phyloP scores from a whole-genome alignment of 306 rosid genomes.

The Potentilla sterilis region DNA sequence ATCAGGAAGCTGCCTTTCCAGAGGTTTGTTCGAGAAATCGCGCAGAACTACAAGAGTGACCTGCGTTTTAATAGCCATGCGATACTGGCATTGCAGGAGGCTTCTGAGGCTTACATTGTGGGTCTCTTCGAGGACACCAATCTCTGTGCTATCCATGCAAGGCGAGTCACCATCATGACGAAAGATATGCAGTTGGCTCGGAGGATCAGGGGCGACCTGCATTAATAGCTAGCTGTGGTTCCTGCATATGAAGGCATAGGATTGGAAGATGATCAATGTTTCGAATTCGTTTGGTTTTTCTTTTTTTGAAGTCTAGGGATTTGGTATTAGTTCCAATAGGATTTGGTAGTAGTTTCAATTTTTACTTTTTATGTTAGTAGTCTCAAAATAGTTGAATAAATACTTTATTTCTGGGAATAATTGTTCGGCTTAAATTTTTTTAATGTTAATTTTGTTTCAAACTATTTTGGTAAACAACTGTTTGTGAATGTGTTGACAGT shows the following conservation, averaged over 20 bases:
- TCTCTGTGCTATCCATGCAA: constrained; percentile 39
- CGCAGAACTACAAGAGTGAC: constrained; percentile 85
- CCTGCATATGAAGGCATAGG: neutral
- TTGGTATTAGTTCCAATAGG: too few relatives aligned
- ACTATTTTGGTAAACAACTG: too few relatives aligned
- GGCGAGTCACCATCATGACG: constrained; percentile 82
- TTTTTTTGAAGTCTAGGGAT: too few relatives aligned
- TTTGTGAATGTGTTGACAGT: too few relatives aligned
- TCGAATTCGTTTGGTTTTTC: neutral
- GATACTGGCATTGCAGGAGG: constrained; percentile 78
- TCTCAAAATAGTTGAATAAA: too few relatives aligned
- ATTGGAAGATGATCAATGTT: neutral
- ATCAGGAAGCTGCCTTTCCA: constrained; percentile 87
- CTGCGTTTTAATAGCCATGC: constrained; percentile 87
- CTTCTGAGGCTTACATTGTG: constrained; percentile 81
- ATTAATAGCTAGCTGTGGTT: neutral
- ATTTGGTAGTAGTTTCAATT: too few relatives aligned
- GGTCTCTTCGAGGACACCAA: constrained; percentile 76
- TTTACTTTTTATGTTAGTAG: too few relatives aligned
- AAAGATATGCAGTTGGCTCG: constrained; percentile 86
- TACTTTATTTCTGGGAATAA: too few relatives aligned
- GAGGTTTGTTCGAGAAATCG: constrained; percentile 84
- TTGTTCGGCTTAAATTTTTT: too few relatives aligned
- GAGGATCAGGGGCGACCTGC: constrained; percentile 73
- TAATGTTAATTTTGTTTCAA: too few relatives aligned